These are phyloP conservation scores for Fusarium odoratissimum DNA, from an alignment of 2,329 filamentous ascomycete genomes.

Conservation along the genomic window DNA sequence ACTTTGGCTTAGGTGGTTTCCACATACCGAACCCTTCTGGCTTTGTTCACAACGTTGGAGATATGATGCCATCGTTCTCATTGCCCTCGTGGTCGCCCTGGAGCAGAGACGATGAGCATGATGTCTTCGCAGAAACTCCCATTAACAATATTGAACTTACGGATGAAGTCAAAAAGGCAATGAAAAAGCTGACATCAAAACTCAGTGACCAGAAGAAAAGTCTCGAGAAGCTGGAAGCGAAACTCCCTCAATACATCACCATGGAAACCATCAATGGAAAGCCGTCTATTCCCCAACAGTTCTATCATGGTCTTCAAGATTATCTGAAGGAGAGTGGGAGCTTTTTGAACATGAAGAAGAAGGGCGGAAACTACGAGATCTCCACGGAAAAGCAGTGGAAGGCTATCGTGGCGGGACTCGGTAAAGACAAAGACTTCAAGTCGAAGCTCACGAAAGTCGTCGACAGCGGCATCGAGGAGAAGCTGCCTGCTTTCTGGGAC, in stretches of 20 bases:
- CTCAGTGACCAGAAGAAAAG: conserved; percentile 52
- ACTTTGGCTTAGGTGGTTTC: conserved; percentile 5
- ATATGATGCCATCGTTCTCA: conserved; percentile 43
- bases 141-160: conserved; percentile 31
- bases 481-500: conserved; percentile 59
- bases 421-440: conserved; percentile 48
- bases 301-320: conserved; percentile 73
- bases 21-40: conserved; percentile 25
- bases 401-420: conserved; percentile 57
- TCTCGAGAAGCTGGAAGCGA: conserved; percentile 57
- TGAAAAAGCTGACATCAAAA: conserved; percentile 47
- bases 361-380: conserved; percentile 51
- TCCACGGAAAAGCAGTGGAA: conserved; percentile 61
- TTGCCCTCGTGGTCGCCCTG: conserved; percentile 47
- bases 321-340: conserved; percentile 62
- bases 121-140: conserved; percentile 21
- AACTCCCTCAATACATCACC: conserved; percentile 68
- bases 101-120: conserved; percentile 14
- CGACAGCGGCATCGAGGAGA: conserved; percentile 45
- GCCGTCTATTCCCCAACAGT: conserved; percentile 66
- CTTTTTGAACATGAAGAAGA: conserved; percentile 60
- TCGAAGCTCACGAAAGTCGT: conserved; percentile 45
- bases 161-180: conserved; percentile 47
- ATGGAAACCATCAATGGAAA: conserved; percentile 65
- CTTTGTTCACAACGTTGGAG: conserved; percentile 36